Conservation (phyloP, 1,139 yeast species). For the Scheffersomyces segobiensis region DNA sequence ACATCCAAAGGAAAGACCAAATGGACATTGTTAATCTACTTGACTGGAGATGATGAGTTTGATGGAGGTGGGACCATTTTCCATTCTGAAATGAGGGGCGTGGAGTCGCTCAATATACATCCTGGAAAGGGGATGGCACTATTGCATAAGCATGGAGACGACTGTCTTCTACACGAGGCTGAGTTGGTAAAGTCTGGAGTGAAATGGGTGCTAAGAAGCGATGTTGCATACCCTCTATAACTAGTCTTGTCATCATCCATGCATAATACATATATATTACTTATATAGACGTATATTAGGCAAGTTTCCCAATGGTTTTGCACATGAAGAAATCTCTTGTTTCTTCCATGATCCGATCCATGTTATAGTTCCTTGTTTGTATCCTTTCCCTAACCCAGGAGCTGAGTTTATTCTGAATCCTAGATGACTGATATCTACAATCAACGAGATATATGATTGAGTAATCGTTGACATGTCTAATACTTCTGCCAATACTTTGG, state of each 20-base stretch:
- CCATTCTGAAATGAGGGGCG: constrained; percentile 34
- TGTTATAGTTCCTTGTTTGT: constrained; percentile 4
- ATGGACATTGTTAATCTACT: constrained; percentile 63
- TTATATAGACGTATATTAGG: not conserved
- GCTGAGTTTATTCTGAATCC: constrained; percentile 66
- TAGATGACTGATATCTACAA: constrained; percentile 48
- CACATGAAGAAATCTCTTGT: constrained; percentile 27
- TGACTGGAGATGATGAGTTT: constrained; percentile 59
- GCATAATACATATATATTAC: not conserved
- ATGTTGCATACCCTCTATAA: constrained; percentile 39
- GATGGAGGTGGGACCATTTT: constrained; percentile 67
- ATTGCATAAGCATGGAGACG: constrained; percentile 67
- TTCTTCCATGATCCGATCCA: constrained; percentile 15
- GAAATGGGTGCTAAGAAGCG: constrained; percentile 68
- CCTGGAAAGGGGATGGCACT: constrained; percentile 61
- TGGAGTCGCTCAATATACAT: constrained; percentile 35
- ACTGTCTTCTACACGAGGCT: constrained; percentile 64
- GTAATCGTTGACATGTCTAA: constrained; percentile 80
- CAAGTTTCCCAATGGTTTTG: constrained; percentile 7
- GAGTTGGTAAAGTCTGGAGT: constrained; percentile 52
- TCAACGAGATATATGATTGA: constrained; percentile 77
- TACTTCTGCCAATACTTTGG: constrained; percentile 92
- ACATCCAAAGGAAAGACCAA: constrained; percentile 40
- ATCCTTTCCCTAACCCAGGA: constrained; percentile 68
- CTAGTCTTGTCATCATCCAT: not conserved